Evolutionary conservation across 2,329 filamentous ascomycete species (phyloP).

Genomic region (Ceratocystis colombiana): DNA sequence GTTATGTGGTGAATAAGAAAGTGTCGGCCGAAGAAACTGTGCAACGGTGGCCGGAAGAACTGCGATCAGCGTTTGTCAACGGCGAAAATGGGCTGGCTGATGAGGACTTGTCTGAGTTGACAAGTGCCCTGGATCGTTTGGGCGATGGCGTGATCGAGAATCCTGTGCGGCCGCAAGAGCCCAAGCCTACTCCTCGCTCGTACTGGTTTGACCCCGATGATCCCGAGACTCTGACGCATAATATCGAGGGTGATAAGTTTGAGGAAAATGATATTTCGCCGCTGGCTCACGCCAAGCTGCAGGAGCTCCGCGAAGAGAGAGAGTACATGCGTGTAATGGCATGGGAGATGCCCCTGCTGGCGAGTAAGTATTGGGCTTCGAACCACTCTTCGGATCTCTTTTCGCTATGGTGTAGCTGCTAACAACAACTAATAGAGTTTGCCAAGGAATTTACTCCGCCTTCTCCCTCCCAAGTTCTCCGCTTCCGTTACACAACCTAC

Average conservation of each 20-base stretch:
- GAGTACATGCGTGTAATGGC: constrained; percentile 78
- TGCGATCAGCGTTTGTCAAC: constrained; percentile 21
- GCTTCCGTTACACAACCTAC: constrained; percentile 95
- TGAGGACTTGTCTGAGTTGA: constrained; percentile 21
- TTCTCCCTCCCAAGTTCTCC: constrained; percentile 56
- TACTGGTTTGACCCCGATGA: constrained; percentile 46
- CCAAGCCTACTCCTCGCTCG: constrained; percentile 33
- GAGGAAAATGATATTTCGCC: constrained; percentile 75
- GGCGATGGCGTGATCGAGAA: constrained; percentile 26
- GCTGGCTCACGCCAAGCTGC: constrained; percentile 75
- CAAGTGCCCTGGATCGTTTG: constrained; percentile 25
- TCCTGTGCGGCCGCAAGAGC: constrained; percentile 20
- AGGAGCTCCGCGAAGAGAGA: constrained; percentile 77
- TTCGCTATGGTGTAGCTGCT: too few species aligned
- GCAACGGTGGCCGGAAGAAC: constrained; percentile 21
- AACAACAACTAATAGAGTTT: constrained; percentile 48
- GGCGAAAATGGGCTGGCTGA: constrained; percentile 20
- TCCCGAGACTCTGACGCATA: constrained; percentile 40
- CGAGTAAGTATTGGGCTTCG: constrained; percentile 51
- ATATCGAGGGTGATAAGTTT: constrained; percentile 51
- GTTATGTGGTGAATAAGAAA: constrained; percentile 21
- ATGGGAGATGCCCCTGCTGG: constrained; percentile 91
- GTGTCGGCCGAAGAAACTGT: constrained; percentile 24
- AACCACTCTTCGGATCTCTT: too few species aligned
- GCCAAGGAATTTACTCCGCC: constrained; percentile 72